Base-by-base conservation (phyloP, 163 green algal species). In the Scenedesmus sp. region DNA sequence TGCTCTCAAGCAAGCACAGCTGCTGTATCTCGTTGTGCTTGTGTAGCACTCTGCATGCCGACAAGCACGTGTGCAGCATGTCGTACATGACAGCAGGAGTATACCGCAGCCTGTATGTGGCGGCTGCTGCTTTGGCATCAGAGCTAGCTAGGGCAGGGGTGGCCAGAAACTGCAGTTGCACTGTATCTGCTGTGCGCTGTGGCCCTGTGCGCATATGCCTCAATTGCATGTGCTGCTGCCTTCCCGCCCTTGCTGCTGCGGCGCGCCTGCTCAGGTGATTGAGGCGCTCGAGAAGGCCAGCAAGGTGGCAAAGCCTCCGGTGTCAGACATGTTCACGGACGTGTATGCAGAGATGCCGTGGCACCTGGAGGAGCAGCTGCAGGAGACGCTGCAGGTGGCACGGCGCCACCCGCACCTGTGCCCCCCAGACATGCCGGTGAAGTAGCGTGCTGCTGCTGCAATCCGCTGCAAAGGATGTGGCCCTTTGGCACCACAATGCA, bases 261-360 rank as follows among this genome's bases (percentile, higher is more conserved):
- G 2, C 90, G 56, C 56, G 0, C 56, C 56, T 70, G n/a, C 80
- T 20, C 92, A 98, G 96, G 95, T 98, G 0, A 92, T 99, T 26
- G 88, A 91, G 12, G 96, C 97, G 2, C 88, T 99, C 49, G 94
- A 97, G 20, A 91, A 44, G 22, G 97, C 97, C 2, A 94, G 96
- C 26, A 93, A 91, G n/a, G 93, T 95, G 78, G 85, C 93, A 37
- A 98, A 98, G 95, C 92, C 96, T 15, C 90, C 95, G 0, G 70
- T 98, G n/a, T 93, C 88, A 6, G 87, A 96, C 12, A 89, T 99
- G 83, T 99, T 99, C 83, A 95, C 85, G 0, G 97, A 99, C 86
- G 97, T 99, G 9, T 99, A 99, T 91, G 94, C 94, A 5, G 44
- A 93, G 18, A 70, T 97, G 91, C 96, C 97, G 0, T 92, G 85